Percentiles rank a stretch among this genome's conserved stretches.
phyloP scores from a whole-genome alignment of 177 flowering plant species.

The Vitis hybrid region DNA sequence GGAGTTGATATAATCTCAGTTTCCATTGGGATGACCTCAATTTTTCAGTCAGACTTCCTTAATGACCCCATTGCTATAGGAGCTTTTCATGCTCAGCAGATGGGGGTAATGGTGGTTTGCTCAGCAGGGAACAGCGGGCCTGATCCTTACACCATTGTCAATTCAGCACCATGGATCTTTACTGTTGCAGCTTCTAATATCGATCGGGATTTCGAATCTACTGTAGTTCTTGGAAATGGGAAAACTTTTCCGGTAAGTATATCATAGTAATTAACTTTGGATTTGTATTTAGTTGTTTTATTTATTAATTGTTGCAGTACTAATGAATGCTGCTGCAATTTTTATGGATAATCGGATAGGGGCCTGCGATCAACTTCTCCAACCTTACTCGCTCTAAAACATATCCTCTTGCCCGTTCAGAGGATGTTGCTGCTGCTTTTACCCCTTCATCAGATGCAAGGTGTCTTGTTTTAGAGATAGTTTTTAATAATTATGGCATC shows the following conservation, averaged over 20 bases:
- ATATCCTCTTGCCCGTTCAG: constrained; percentile 60
- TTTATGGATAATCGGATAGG: constrained; percentile 31
- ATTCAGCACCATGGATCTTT: constrained; percentile 85
- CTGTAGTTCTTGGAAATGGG: constrained; percentile 65
- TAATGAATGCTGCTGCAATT: no score
- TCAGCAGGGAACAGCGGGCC: constrained; percentile 86
- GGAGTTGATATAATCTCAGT: constrained; percentile 86
- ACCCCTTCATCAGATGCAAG: constrained; percentile 67
- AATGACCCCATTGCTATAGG: constrained; percentile 81
- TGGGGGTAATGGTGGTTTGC: constrained; percentile 69
- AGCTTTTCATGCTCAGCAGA: constrained; percentile 74
- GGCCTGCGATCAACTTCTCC: constrained; percentile 67
- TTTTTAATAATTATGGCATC: not conserved
- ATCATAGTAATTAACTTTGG: not conserved
- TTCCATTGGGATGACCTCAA: constrained; percentile 59
- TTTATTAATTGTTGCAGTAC: not conserved
- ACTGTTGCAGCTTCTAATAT: constrained; percentile 77
- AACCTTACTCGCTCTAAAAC: constrained; percentile 43
- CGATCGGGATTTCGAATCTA: constrained; percentile 63
- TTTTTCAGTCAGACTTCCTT: constrained; percentile 56
- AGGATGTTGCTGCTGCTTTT: constrained; percentile 43
- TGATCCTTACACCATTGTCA: constrained; percentile 58
- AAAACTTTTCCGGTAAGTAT: constrained; percentile 38
- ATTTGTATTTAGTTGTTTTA: not conserved
- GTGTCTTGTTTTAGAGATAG: constrained; percentile 21